Evolutionary conservation across 163 green algal genomes (phyloP).

Genomic region (Chlamydomonas reinhardtii): DNA sequence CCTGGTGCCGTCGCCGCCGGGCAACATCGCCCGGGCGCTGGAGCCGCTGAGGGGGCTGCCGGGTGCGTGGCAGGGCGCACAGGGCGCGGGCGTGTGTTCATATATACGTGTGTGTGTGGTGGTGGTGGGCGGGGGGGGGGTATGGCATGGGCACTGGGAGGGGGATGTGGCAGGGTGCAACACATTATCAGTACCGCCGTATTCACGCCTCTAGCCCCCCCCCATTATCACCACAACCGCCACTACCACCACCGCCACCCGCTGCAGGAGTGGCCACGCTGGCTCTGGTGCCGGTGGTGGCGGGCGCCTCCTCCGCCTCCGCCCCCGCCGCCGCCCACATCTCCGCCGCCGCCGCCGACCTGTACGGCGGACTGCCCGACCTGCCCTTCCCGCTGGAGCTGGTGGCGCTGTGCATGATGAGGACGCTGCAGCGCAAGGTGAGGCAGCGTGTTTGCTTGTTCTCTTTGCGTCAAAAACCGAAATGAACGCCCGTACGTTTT

Average conservation of each 20-base stretch:
- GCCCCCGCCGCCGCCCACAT: background rate
- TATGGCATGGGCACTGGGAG: background rate
- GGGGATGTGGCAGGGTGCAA: too few species aligned
- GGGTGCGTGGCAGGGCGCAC: constrained; percentile 21
- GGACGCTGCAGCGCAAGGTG: constrained; percentile 53
- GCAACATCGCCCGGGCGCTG: constrained; percentile 40
- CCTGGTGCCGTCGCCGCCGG: constrained; percentile 56
- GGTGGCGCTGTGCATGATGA: constrained; percentile 67
- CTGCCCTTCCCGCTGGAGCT: constrained; percentile 68
- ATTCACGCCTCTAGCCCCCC: too few species aligned
- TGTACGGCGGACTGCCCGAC: constrained; percentile 51
- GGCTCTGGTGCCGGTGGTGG: constrained; percentile 45
- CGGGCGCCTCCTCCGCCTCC: background rate
- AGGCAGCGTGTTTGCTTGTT: too few species aligned
- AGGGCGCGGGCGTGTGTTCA: background rate
- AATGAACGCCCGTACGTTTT: too few species aligned
- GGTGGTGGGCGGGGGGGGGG: background rate
- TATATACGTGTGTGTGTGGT: background rate
- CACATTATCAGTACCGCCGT: too few species aligned
- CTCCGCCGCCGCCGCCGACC: background rate
- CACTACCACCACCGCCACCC: background rate
- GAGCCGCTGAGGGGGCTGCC: constrained; percentile 38
- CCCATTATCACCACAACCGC: background rate
- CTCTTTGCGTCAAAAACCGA: too few species aligned
- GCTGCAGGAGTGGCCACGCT: constrained; percentile 36